Evolutionary conservation across 257 asterid species (phyloP), one percentile per base, ranked within the genome.

Genomic region (Handroanthus guayacan): DNA sequence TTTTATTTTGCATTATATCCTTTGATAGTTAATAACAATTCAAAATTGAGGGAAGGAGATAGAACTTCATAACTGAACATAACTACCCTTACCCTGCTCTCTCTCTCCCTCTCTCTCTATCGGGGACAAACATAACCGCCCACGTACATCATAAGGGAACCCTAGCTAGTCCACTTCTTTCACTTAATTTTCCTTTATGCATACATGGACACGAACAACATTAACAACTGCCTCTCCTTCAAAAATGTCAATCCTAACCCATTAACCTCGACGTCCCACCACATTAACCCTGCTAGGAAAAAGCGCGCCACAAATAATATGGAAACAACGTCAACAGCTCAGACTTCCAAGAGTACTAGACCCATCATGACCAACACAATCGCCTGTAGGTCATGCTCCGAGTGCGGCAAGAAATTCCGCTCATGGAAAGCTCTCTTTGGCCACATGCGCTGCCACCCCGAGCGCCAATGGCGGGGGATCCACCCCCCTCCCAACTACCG

Each of bases 371-470:
- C 78, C 13, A 14, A 5, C 18, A 76, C 77, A 76, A 88, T 79
- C 47, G 88, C 84, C 56, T 84, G 88, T 0, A 50, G 71, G 58
- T 91, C 96, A 0, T 88, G 96, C 64, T 84, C 80, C 2, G 96
- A 88, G 39, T 90, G 96, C 67, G 94, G 94, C 18, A 85, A 79
- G 81, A 87, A 79, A 57, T 90, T 90, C 55, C 87, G 84, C 87
- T 90, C 96, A 2, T 81, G 85, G 92, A 90, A 90, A 69, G 96
- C 96, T 2, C 96, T 90, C 16, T 90, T 86, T 51, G 96, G 96
- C 16, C 96, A 90, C 74, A 90, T 90, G 96, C 88, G 96, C 10
- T 90, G 96, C 79, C 96, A 90, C 76, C 96, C 96, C 2, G 94
- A 88, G 31, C 88, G 96, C 3, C 84, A 88, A 6, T 90, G 94